Base-by-base conservation (phyloP, 768 basidiomycete genomes). In the Sistotremastrum niveocremeum region DNA sequence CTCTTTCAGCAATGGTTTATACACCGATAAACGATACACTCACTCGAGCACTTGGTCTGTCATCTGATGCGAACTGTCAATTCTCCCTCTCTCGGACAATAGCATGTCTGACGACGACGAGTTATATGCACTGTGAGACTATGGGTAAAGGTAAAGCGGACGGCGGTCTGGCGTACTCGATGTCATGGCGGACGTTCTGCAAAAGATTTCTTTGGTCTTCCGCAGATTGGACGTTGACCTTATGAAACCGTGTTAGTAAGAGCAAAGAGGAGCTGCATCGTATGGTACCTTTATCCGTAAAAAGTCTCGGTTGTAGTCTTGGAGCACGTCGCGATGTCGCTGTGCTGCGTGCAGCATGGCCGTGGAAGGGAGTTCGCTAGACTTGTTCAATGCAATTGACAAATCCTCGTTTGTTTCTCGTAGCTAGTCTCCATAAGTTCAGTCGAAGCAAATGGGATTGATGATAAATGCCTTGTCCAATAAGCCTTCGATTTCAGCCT, bases 61-160 rank as follows among this genome's bases (percentile, higher is more conserved):
- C 93, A 98, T 97, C 47, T 77, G 70, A 65, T 98, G 93, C 28
- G 85, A 89, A 52, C 79, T 85, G 64, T 97, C 94, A 49, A 98
- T 94, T 50, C 78, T 75, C 3, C 82, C 76, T 39, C 95, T 74
- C 64, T 99, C 95, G 28, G 80, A 78, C 30, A 99, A 69, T 37
- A 99, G 65, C 5, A 86, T 76, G 53, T 98, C 95, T 1, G 86
- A 79, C 9, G 84, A 75, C 11, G 86, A 83, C 5, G 88, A 84
- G 61, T 91, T 91, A 65, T 93, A 93, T 36, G 90, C 84, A 51
- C 91, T 95, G 52, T 11, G 33, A 30, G 42, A 41, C 28, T 36
- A 28, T 37, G 47, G 37, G 12, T 3, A 37, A 32, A 8, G 9
- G 33, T 38, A 20, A 20, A 20, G 20, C 20, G 9, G 9, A 20